phyloP scores from a whole-genome alignment of 2,329 filamentous ascomycete genomes.

The Parascedosporium putredinis region DNA sequence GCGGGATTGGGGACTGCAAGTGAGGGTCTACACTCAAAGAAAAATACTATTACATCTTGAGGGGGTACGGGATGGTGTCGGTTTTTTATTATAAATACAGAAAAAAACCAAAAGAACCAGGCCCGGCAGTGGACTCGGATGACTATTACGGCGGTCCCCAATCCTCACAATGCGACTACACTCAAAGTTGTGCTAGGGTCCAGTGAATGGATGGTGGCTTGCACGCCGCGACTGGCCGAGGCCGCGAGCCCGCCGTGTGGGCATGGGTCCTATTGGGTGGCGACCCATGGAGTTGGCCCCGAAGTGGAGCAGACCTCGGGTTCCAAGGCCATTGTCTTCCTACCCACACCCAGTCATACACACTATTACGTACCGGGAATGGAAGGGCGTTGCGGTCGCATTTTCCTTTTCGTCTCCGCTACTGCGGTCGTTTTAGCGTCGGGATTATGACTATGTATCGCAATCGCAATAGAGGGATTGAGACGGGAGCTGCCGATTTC shows the following conservation, averaged over 20 bases:
- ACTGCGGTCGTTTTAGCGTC: background rate
- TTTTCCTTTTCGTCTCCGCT: background rate
- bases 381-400: background rate
- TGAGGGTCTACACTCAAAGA: no score
- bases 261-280: background rate
- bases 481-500: no score
- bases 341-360: background rate
- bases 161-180: no score
- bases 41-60: no score
- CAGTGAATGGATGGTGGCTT: background rate
- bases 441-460: background rate
- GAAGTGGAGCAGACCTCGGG: background rate
- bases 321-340: background rate
- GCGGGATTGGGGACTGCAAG: no score
- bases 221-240: background rate
- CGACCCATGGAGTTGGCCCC: background rate
- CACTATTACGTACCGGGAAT: conserved; percentile 8
- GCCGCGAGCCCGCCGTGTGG: background rate
- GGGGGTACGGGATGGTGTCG: no score
- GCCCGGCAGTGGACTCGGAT: no score
- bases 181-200: no score
- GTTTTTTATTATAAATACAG: no score
- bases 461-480: no score
- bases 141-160: no score
- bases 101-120: no score